A percentile compares a stretch with the other conserved stretches of the same genome.
Conservation (phyloP, 1,284 basidiomycete species). For the Malassezia slooffiae region DNA sequence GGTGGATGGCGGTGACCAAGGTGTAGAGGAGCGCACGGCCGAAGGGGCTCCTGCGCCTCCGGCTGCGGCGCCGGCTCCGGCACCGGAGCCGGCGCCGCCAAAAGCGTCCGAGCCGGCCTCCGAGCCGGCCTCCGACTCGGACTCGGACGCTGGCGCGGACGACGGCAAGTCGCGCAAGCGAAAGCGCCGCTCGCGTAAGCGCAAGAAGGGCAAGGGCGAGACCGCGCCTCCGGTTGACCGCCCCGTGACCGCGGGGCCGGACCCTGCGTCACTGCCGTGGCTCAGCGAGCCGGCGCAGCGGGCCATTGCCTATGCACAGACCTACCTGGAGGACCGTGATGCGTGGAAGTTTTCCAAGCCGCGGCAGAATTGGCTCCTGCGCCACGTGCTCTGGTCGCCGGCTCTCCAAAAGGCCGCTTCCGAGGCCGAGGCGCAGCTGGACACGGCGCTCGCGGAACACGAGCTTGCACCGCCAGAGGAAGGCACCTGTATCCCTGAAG, state of each 20-base stretch:
- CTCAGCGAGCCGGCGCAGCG: constrained; percentile 7
- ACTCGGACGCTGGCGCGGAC: neutral
- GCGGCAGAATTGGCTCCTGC: constrained; percentile 17
- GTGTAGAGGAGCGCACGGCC: too few species aligned
- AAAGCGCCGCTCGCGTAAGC: constrained; percentile 13
- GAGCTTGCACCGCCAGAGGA: neutral
- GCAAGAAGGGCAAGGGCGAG: constrained; percentile 5
- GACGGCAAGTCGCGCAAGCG: neutral
- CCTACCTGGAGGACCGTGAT: constrained; percentile 5
- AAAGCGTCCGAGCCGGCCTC: too few species aligned
- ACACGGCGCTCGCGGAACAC: neutral
- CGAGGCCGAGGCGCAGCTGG: neutral
- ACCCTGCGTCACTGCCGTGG: neutral
- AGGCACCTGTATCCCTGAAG: constrained; percentile 7
- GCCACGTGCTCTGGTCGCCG: constrained; percentile 14
- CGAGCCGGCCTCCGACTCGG: too few species aligned
- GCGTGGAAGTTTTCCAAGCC: constrained; percentile 23
- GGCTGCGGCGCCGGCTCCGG: too few species aligned
- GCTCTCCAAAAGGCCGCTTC: too few species aligned
- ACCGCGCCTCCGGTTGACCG: too few species aligned
- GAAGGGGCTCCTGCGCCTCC: too few species aligned
- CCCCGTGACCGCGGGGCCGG: constrained; percentile 11
- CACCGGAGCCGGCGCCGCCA: too few species aligned
- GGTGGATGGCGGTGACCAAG: too few species aligned
- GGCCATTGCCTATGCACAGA: constrained; percentile 15